Evolutionary conservation across 2,329 filamentous ascomycete species (phyloP), one percentile per base, ranked within the genome.

Genomic region (Penicillium janthinellum): DNA sequence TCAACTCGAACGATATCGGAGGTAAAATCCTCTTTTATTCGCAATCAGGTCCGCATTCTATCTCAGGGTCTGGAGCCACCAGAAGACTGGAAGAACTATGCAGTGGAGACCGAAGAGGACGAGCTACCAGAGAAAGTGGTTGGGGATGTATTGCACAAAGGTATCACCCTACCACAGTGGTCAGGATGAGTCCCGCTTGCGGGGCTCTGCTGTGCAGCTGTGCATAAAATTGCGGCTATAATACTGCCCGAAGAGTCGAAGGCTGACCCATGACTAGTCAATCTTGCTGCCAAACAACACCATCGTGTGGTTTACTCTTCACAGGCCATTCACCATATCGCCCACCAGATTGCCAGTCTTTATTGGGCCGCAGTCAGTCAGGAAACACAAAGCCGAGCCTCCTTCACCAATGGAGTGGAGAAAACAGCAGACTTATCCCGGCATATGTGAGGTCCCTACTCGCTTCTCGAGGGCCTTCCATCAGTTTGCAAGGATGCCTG

Each of bases 311-410:
- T 83, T 42, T 85, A 84, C 73, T 81, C 81, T 48, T 78, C 79
- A 0, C 81, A 84, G 65, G 83, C 83, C 41, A 81, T 82, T 54
- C 80, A 84, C 52, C 82, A 85, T 72, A 77, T 85, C 54, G 82
- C 83, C 20, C 80, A 83, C 61, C 82, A 85, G 67, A 83, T 86
- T 62, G 80, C 84, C 65, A 77, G 75, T 25, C 70, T 85, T 28
- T 85, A 85, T 67, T 84, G 82, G 82, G 75, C 79, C n/a, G 72
- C 78, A 0, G 78, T 81, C 35, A 77, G 72, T 14, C 75, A 75
- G 22, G 75, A 74, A 17, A 63, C 67, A 8, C 69, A 66, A 15
- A 68, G 59, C 37, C 63, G 63, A 50, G 62, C 60, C 37, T 59
- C 67, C 2, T 63, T 71, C 38, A 63, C 64, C 41, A 70, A 64